Conservation (phyloP, 2,329 filamentous ascomycete genomes). For the Didymella glomerata region DNA sequence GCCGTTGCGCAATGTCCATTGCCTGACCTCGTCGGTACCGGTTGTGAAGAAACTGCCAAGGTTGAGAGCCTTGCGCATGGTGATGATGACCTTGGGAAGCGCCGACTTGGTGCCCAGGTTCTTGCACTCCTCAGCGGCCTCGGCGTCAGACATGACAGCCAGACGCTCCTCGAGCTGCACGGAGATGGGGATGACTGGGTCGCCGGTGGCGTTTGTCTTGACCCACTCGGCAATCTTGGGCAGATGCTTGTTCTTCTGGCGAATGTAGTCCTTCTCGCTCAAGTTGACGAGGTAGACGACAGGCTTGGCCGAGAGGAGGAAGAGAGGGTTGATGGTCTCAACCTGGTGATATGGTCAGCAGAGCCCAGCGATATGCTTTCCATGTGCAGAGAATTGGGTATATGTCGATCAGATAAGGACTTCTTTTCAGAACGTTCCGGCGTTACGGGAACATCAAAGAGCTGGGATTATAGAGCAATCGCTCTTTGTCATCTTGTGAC, state of each 20-base stretch:
- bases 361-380: constrained; percentile 10
- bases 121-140: constrained; percentile 86
- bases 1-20: constrained; percentile 96
- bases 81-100: constrained; percentile 87
- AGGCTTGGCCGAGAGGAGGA: constrained; percentile 94
- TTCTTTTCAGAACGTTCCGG: constrained; percentile 90
- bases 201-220: constrained; percentile 85
- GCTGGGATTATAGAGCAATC: constrained; percentile 98
- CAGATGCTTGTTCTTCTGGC: constrained; percentile 99
- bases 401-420: constrained; percentile 70
- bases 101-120: constrained; percentile 84
- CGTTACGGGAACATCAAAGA: constrained; percentile 91
- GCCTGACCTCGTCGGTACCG: constrained; percentile 92
- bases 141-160: constrained; percentile 79
- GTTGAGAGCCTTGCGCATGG: constrained; percentile 92
- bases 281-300: constrained; percentile 97
- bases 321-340: constrained; percentile 95
- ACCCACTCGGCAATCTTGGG: constrained; percentile 94
- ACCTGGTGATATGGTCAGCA: constrained; percentile 67
- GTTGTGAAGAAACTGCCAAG: constrained; percentile 97
- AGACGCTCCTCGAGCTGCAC: constrained; percentile 93
- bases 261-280: constrained; percentile 94
- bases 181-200: constrained; percentile 92
- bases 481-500: constrained; percentile 98
- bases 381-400: constrained; percentile 15